Percentiles rank a stretch among this genome's conserved stretches.
Conservation (phyloP, 2,329 filamentous ascomycete species). For the Epichloe elymi region DNA sequence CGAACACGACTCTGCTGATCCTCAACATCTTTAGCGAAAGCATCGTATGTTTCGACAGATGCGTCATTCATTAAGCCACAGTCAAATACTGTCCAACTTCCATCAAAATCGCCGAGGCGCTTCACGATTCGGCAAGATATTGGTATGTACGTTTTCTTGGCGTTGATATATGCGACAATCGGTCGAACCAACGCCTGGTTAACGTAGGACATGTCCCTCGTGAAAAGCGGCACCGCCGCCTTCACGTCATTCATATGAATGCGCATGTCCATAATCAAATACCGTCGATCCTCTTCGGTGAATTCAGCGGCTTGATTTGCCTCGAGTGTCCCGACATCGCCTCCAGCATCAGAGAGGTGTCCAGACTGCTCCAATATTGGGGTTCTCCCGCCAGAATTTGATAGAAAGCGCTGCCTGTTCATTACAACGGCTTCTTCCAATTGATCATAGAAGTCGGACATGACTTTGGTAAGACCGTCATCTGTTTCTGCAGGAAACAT, state of each 20-base stretch:
- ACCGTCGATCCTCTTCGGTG: constrained; percentile 53
- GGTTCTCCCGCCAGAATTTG: constrained; percentile 26
- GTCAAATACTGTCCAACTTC: constrained; percentile 89
- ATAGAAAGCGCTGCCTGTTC: constrained; percentile 52
- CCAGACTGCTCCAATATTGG: constrained; percentile 18
- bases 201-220: constrained; percentile 80
- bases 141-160: constrained; percentile 86
- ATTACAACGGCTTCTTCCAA: constrained; percentile 84
- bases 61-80: constrained; percentile 89
- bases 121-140: constrained; percentile 93
- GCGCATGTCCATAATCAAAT: constrained; percentile 87
- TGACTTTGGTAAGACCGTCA: constrained; percentile 81
- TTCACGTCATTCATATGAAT: constrained; percentile 91
- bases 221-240: constrained; percentile 86
- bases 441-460: constrained; percentile 94
- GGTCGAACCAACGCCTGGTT: constrained; percentile 91
- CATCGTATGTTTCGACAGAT: constrained; percentile 85
- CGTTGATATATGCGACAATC: constrained; percentile 97
- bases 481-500: constrained; percentile 85
- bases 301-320: constrained; percentile 6
- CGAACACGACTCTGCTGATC: constrained; percentile 77
- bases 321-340: constrained; percentile 5
- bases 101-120: constrained; percentile 76
- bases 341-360: constrained; percentile 19
- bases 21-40: constrained; percentile 82